phyloP scores from a whole-genome alignment of 176 grass and related monocot species.

The Cenchrus purpureus region DNA sequence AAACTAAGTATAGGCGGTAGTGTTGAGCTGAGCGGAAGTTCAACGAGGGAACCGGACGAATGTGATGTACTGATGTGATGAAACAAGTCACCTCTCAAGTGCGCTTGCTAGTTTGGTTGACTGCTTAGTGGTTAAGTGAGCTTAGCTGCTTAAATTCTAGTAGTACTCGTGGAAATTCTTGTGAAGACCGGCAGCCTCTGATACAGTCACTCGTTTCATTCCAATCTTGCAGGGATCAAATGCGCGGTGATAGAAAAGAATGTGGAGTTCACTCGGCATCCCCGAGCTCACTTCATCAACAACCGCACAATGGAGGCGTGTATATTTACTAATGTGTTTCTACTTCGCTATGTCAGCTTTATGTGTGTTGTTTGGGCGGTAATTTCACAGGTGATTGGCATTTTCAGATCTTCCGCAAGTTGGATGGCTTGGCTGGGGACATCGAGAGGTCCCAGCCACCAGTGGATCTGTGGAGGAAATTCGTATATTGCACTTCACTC shows the following conservation, averaged over 20 bases:
- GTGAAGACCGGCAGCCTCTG: not conserved
- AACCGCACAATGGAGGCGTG: constrained; percentile 95
- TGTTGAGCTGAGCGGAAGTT: not conserved
- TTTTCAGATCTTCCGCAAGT: constrained; percentile 77
- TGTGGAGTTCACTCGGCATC: constrained; percentile 69
- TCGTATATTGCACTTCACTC: constrained; percentile 93
- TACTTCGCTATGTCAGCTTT: not conserved
- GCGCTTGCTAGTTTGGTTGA: not conserved
- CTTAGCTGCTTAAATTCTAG: not conserved
- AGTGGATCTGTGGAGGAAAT: constrained; percentile 92
- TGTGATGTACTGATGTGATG: not conserved
- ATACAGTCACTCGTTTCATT: not conserved
- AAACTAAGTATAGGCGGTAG: not conserved
- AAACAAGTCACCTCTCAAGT: not conserved
- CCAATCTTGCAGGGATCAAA: constrained; percentile 59
- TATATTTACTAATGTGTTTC: not conserved
- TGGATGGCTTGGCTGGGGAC: constrained; percentile 75
- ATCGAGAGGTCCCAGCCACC: constrained; percentile 85
- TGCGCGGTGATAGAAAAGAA: constrained; percentile 80
- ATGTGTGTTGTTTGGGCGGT: not conserved
- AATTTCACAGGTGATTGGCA: not conserved
- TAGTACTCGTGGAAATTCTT: not conserved
- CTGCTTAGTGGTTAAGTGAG: not conserved
- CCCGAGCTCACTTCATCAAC: constrained; percentile 93
- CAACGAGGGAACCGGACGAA: not conserved